Evolutionary conservation across 805 yeast genomes (phyloP), one percentile per base, ranked within the genome.

Genomic region (Kazachstania martiniae): DNA sequence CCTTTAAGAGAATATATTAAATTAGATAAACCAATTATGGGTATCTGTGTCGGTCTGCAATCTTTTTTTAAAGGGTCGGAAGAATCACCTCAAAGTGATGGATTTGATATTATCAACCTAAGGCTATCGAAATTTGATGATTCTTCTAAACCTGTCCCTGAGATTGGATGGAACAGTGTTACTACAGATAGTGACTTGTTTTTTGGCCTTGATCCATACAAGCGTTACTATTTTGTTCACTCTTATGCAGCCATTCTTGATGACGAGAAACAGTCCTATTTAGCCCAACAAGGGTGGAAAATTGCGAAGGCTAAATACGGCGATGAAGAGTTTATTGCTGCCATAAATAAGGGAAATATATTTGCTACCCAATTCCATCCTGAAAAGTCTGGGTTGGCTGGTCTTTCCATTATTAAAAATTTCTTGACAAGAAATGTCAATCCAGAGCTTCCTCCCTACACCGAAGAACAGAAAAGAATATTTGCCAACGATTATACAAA

Each of bases 321-420:
- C 6, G 55, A 73, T 18, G 87, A 91, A 58, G 66, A 59, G 31
- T 91, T 87, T 46, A 63, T 91, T 39, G 93, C 96, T 12, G 91
- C 97, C 1, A 55, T 87, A 30, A 54, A 76, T 19, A 78, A 69
- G 48, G 84, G 68, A 37, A 87, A 85, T 41, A 63, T 89, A 8
- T 83, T 91, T 59, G 95, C 96, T 27, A 91, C 97, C 1, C 99
- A 91, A 57, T 91, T 91, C 58, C 99, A 91, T 59, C 99, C 99
- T n/a, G 99, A 91, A 53, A 91, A 91, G 57, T 84, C 95, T 3
- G 98, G 98, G 9, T 52, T 64, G 15, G 94, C 95, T 4, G 99
- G 99, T 30, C 63, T 91, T 28, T 69, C 71, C 39, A 74, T 89
- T 8, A 69, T 91, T 36, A 68, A 69, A 36, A 71, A 82, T 18